Evolutionary conservation across 192 early-diverging fungal genomes (phyloP).

Genomic region (Backusella australiensis): DNA sequence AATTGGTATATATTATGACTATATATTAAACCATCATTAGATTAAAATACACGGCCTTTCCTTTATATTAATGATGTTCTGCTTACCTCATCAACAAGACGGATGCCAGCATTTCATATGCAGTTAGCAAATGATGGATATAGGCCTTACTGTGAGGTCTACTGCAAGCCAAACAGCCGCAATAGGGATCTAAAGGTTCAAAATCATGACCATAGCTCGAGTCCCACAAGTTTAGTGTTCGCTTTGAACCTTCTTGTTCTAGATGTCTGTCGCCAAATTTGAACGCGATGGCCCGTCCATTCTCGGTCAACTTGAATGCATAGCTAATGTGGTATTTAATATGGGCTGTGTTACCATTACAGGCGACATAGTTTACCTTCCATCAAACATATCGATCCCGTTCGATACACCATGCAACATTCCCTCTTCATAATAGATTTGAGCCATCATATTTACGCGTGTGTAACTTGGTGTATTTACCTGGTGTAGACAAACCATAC

Average conservation of each 20-base stretch:
- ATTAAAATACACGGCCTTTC: neutral
- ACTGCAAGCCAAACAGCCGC: conserved; percentile 67
- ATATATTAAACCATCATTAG: neutral
- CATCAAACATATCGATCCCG: conserved; percentile 74
- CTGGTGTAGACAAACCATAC: conserved; percentile 53
- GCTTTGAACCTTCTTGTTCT: neutral
- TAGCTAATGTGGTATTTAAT: too few relatives aligned
- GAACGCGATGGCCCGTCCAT: conserved; percentile 64
- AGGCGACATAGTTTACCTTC: conserved; percentile 14
- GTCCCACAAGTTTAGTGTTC: conserved; percentile 56
- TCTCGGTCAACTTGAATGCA: conserved; percentile 58
- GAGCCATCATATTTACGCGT: neutral
- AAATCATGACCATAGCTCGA: conserved; percentile 54
- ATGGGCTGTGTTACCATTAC: neutral
- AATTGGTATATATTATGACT: conserved; percentile 36
- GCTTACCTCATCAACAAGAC: conserved; percentile 67
- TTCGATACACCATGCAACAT: conserved; percentile 44
- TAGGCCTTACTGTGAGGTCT: conserved; percentile 64
- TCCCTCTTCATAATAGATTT: conserved; percentile 31
- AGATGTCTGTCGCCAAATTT: conserved; percentile 31
- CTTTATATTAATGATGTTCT: neutral
- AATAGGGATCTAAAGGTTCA: conserved; percentile 55
- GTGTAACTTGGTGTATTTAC: conserved; percentile 16
- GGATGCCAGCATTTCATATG: conserved; percentile 76
- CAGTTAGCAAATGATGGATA: conserved; percentile 67